Conservation (phyloP, 2,329 filamentous ascomycete genomes). For the Penicillium corylophilum region DNA sequence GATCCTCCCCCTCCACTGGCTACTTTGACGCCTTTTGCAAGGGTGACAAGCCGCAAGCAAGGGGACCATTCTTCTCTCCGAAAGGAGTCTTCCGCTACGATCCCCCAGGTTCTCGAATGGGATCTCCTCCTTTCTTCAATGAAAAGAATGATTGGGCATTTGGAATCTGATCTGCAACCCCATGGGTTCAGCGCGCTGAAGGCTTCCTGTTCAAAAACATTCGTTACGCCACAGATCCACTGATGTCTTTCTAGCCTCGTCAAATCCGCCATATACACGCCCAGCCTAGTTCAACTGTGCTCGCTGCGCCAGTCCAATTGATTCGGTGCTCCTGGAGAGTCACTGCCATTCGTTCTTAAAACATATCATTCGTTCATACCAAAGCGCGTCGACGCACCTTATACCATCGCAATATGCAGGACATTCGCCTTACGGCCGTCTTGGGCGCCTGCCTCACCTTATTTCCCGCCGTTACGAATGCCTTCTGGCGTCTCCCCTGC, state of each 20-base stretch:
- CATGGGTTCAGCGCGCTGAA: neutral
- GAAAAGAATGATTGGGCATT: slow-evolving; percentile 10
- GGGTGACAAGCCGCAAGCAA: slow-evolving; percentile 15
- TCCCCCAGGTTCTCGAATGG: slow-evolving; percentile 10
- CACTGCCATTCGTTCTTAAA: slow-evolving; percentile 5
- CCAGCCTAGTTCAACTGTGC: neutral
- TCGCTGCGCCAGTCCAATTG: slow-evolving; percentile 12
- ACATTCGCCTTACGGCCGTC: slow-evolving; percentile 15
- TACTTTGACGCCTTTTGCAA: slow-evolving; percentile 5
- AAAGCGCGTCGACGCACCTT: slow-evolving; percentile 15
- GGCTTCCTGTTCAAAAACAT: slow-evolving; percentile 7
- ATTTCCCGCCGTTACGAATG: slow-evolving; percentile 48
- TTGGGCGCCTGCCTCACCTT: slow-evolving; percentile 30
- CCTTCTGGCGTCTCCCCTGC: slow-evolving; percentile 91
- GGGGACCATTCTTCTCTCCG: slow-evolving; percentile 17
- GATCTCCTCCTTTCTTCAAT: neutral
- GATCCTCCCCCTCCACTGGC: slow-evolving; percentile 3
- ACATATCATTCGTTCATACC: slow-evolving; percentile 13
- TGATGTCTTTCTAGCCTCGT: neutral
- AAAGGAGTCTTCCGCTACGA: slow-evolving; percentile 14
- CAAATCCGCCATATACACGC: neutral
- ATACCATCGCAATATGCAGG: slow-evolving; percentile 19
- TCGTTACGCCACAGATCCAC: slow-evolving; percentile 1
- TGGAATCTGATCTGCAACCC: slow-evolving; percentile 11
- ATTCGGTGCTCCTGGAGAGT: slow-evolving; percentile 23